Evolutionary conservation across 2,329 filamentous ascomycete species (phyloP).

Genomic region (Aspergillus sp.): DNA sequence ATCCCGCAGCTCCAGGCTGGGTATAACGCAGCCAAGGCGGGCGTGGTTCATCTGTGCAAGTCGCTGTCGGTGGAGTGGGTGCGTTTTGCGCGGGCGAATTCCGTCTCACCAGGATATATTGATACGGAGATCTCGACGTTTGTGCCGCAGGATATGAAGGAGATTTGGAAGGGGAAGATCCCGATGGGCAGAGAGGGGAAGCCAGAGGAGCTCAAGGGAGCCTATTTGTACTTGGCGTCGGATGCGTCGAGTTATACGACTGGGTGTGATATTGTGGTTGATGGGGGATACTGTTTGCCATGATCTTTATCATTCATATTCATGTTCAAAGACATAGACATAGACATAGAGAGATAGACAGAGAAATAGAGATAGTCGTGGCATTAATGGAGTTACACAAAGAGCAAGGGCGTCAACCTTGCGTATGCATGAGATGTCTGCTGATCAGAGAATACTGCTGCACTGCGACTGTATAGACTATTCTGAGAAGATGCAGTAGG

Average conservation of each 20-base stretch:
- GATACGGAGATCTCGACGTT: conserved; percentile 67
- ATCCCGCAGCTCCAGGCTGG: conserved; percentile 69
- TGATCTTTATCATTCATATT: background rate
- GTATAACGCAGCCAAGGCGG: conserved; percentile 71
- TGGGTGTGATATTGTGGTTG: conserved; percentile 64
- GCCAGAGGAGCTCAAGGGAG: conserved; percentile 69
- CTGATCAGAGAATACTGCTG: no score
- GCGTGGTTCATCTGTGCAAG: conserved; percentile 52
- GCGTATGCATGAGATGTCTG: no score
- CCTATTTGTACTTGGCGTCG: conserved; percentile 72
- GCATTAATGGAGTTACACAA: no score
- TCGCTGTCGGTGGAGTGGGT: conserved; percentile 73
- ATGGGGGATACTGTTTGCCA: conserved; percentile 59
- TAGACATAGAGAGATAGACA: no score
- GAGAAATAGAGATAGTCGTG: no score
- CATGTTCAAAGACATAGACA: no score
- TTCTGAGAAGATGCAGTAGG: no score
- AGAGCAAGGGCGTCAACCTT: no score
- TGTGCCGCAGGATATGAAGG: conserved; percentile 37
- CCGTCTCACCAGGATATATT: conserved; percentile 71
- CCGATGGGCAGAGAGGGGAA: conserved; percentile 70
- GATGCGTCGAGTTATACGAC: conserved; percentile 76
- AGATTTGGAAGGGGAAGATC: conserved; percentile 61
- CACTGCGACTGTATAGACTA: no score
- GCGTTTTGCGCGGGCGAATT: conserved; percentile 68